phyloP scores from a whole-genome alignment of 768 basidiomycete genomes.

The Pleurotus ostreatus region DNA sequence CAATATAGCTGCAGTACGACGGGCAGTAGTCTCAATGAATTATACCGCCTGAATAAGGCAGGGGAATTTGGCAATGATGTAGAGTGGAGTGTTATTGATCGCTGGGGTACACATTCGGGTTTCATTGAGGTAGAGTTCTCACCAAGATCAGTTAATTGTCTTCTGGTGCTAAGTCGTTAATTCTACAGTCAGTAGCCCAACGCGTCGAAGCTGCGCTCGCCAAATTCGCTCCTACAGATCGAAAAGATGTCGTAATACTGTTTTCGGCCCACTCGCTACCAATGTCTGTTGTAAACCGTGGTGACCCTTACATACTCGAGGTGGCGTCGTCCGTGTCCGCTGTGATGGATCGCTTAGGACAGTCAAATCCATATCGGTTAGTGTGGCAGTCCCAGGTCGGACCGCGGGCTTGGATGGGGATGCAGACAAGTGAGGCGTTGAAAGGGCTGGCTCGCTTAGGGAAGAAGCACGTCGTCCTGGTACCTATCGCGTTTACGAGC shows the following conservation, averaged over 20 bases:
- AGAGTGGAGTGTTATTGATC: conserved; percentile 96
- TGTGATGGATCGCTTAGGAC: conserved; percentile 83
- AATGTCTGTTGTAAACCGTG: conserved; percentile 97
- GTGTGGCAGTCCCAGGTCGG: conserved; percentile 99
- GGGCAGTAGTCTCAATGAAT: conserved; percentile 93
- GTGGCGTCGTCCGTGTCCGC: conserved; percentile 92
- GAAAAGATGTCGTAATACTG: conserved; percentile 75
- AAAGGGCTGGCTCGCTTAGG: conserved; percentile 81
- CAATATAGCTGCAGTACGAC: conserved; percentile 99
- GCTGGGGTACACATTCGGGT: conserved; percentile 95
- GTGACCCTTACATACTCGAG: conserved; percentile 95
- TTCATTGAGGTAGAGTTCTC: conserved; percentile 76
- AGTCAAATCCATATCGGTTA: conserved; percentile 84
- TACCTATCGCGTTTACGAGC: conserved; percentile 97
- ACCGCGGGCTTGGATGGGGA: conserved; percentile 97
- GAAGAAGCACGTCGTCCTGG: conserved; percentile 72
- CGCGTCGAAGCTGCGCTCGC: conserved; percentile 80
- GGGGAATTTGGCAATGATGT: conserved; percentile 62
- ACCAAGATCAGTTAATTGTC: neutral
- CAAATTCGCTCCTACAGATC: conserved; percentile 68
- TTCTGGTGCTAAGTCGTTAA: neutral
- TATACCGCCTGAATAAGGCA: conserved; percentile 62
- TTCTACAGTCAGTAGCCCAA: conserved; percentile 77
- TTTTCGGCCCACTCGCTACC: conserved; percentile 98
- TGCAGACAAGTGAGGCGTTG: conserved; percentile 89